Base-by-base conservation (phyloP, 352 stramenopile genomes). In the Plasmopara muralis region DNA sequence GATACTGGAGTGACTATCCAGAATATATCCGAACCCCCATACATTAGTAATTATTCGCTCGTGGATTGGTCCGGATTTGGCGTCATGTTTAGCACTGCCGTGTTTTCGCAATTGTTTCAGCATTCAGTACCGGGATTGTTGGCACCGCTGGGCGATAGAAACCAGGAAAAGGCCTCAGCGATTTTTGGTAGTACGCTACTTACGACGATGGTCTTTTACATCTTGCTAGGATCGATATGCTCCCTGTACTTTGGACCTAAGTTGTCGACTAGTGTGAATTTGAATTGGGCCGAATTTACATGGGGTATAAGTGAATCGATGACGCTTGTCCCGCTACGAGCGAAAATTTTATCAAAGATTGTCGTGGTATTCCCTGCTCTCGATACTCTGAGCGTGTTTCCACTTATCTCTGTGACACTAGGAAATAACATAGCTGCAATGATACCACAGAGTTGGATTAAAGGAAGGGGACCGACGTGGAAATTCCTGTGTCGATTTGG, bases 31-130 rank as follows among this genome's bases (percentile, higher is more conserved):
- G 60, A 38, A 9, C 47, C 50, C 5, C 69, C 62, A 3, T 91
- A 83, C 42, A 41, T 87, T 20, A 89, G 81, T 55, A 61, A 83
- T 28, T 77, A 74, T 50, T 74, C 69, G 13, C 65, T 85, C n/a
- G 65, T 83, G 6, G 74, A 92, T 49, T 69, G 85, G 20, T 53
- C 66, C 9, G 85, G 86, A 7, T 95, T 97, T 58, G 84, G 86
- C 14, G 67, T 96, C 40, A 91, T 94, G 67, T 96, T 96, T 61
- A 90, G 74, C 54, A 96, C 87, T 2, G 73, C 73, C 14, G 81
- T 96, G 15, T 96, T 96, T 67, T 92, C 78, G 15, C 87, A 95
- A 59, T 65, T 96, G 12, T 96, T 96, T 53, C 87, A 96, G 57
- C 86, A 96, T 70, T 95, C 83, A 6, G 86, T 96, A 14, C 87